Percentiles rank a stretch among this genome's conserved stretches.
Conservation (phyloP, 805 yeast species). For the Maudiozyma saulgeensis region DNA sequence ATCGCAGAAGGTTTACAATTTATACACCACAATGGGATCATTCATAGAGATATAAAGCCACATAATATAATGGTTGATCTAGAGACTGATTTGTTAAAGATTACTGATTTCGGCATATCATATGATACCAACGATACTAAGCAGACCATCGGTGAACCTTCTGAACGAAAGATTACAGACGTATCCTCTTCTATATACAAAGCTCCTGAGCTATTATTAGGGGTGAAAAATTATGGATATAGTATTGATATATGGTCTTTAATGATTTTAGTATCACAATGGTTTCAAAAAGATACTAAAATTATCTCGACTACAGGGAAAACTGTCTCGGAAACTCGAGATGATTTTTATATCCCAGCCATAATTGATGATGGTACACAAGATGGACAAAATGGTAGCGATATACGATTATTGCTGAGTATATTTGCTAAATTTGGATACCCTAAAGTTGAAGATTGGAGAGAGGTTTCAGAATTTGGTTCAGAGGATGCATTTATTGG, state of each 20-base stretch:
- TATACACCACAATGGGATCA: conserved; percentile 78
- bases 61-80: conserved; percentile 48
- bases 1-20: conserved; percentile 68
- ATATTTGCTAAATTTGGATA: conserved; percentile 56
- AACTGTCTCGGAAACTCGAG: background rate
- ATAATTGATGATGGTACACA: conserved; percentile 22
- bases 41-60: conserved; percentile 91
- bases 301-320: background rate
- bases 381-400: conserved; percentile 34
- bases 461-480: conserved; percentile 28
- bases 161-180: conserved; percentile 32
- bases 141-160: conserved; percentile 19
- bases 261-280: conserved; percentile 48
- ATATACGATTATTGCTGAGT: conserved; percentile 47
- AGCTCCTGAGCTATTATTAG: conserved; percentile 67
- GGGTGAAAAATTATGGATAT: conserved; percentile 42
- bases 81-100: conserved; percentile 31
- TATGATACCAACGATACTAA: conserved; percentile 25
- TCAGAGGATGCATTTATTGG: conserved; percentile 27
- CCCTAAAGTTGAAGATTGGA: conserved; percentile 38
- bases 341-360: conserved; percentile 15
- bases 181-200: conserved; percentile 63
- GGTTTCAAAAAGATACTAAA: conserved; percentile 32
- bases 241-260: conserved; percentile 67
- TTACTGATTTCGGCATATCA: conserved; percentile 67